These are phyloP conservation scores for Cladorrhinum sp. DNA, from an alignment of 2,329 filamentous ascomycete genomes.

Conservation along the genomic window DNA sequence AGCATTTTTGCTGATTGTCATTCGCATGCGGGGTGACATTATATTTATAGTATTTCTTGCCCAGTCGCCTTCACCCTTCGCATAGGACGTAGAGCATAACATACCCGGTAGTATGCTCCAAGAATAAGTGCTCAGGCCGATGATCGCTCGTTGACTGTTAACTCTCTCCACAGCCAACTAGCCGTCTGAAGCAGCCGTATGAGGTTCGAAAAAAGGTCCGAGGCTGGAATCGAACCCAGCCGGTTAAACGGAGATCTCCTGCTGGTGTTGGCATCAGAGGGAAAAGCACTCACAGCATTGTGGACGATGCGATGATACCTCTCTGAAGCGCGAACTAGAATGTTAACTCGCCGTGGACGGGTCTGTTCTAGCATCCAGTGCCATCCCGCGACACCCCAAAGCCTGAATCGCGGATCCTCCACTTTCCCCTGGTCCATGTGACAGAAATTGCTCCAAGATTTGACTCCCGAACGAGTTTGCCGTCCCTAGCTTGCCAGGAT, in stretches of 20 bases:
- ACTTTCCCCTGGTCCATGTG: conserved; percentile 5
- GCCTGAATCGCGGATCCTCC: conserved; percentile 12
- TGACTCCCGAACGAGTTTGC: conserved; percentile 15
- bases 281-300: neutral
- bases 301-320: neutral
- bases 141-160: neutral
- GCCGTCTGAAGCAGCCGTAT: neutral
- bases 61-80: neutral
- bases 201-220: neutral
- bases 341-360: neutral
- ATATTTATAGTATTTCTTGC: neutral
- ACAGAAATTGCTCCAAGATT: conserved; percentile 2
- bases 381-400: neutral
- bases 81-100: neutral
- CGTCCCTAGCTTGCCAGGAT: conserved; percentile 4
- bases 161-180: neutral
- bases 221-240: neutral
- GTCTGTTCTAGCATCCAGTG: neutral
- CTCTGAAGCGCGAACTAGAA: neutral
- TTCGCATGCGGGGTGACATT: neutral
- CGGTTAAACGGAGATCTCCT: neutral
- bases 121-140: neutral
- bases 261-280: neutral
- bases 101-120: neutral
- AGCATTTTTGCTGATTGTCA: neutral